These are phyloP conservation scores for Sporothrix euskadiensis DNA, from an alignment of 2,329 filamentous ascomycete genomes.

Conservation along the genomic window DNA sequence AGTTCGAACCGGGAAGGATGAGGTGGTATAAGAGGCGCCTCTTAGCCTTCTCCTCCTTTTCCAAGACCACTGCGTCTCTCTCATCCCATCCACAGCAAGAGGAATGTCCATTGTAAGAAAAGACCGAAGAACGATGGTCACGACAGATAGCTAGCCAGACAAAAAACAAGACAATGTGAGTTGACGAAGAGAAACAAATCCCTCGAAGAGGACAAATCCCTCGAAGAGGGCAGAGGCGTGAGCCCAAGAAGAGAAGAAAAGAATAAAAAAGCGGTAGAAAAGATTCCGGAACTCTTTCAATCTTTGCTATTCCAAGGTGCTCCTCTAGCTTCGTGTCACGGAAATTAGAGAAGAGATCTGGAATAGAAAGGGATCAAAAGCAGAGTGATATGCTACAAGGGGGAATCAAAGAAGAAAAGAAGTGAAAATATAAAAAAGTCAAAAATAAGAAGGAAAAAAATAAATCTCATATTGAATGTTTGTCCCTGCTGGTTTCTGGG, in stretches of 20 bases:
- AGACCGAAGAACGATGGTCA: not conserved
- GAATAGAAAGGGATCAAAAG: not conserved
- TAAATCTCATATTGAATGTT: not conserved
- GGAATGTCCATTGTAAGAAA: not conserved
- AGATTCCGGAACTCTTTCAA: conserved; percentile 2
- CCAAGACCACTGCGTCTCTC: not conserved
- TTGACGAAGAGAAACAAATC: not conserved
- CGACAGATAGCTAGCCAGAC: not conserved
- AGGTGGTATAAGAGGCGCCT: not conserved
- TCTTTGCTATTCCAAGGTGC: not conserved
- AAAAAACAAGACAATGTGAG: not conserved
- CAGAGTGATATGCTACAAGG: not conserved
- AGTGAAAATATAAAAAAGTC: not conserved
- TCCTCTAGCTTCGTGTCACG: conserved; percentile 11
- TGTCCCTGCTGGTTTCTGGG: not conserved
- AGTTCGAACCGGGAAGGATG: not conserved
- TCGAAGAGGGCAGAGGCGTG: not conserved
- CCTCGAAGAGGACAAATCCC: not conserved
- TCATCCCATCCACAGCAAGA: not conserved
- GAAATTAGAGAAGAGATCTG: not conserved
- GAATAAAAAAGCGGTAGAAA: not conserved
- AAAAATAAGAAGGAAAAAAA: not conserved
- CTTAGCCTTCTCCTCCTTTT: not conserved
- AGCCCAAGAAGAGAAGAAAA: conserved; percentile 7
- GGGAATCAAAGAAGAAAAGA: conserved; percentile 10